These are phyloP conservation scores for Thelephora ganbajun DNA, from an alignment of 768 basidiomycete genomes.

Conservation along the genomic window DNA sequence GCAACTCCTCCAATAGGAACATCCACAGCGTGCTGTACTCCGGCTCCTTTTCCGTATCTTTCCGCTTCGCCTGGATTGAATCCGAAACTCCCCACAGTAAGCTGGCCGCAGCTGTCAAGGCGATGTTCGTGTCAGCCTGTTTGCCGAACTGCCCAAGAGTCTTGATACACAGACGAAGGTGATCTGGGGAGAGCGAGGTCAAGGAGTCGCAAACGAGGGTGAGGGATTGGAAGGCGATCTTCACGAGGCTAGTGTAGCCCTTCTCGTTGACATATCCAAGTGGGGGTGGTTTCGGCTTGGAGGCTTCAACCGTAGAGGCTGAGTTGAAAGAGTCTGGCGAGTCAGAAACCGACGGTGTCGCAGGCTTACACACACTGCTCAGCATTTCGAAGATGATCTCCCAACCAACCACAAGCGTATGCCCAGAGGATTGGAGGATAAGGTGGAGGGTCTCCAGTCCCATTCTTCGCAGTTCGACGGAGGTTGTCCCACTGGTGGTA, in stretches of 20 bases:
- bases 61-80: constrained; percentile 77
- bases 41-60: constrained; percentile 42
- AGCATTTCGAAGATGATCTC: constrained; percentile 87
- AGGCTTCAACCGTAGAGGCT: constrained; percentile 22
- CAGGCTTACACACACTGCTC: constrained; percentile 68
- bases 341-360: constrained; percentile 28
- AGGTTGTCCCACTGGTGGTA: constrained; percentile 30
- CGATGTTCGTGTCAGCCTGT: constrained; percentile 92
- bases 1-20: constrained; percentile 72
- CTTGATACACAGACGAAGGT: constrained; percentile 78
- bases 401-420: constrained; percentile 89
- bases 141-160: constrained; percentile 87
- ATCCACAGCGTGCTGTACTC: constrained; percentile 89
- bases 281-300: constrained; percentile 32
- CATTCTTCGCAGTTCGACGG: constrained; percentile 72
- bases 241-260: constrained; percentile 61
- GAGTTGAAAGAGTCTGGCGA: constrained; percentile 17
- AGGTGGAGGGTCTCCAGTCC: constrained; percentile 82
- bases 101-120: constrained; percentile 85
- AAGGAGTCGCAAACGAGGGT: constrained; percentile 92
- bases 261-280: constrained; percentile 50
- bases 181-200: constrained; percentile 62
- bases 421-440: constrained; percentile 83
- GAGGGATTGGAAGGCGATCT: constrained; percentile 88
- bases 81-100: constrained; percentile 94